phyloP scores from a whole-genome alignment of 1,284 basidiomycete species.

The Neonothopanus nambi region DNA sequence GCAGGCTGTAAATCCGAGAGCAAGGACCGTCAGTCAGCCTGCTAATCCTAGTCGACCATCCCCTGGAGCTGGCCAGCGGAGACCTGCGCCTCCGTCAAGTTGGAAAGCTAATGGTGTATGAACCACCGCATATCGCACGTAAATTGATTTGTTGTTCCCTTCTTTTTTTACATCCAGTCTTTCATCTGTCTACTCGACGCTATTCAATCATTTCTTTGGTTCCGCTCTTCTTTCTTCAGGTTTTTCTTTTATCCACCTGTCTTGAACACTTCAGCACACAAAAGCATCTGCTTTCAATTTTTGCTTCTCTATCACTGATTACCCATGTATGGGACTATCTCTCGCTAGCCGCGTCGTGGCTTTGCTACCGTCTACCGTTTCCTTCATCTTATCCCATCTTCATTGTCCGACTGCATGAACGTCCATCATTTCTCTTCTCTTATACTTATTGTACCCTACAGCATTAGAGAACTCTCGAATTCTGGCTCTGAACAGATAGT shows the following conservation, averaged over 20 bases:
- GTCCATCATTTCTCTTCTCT: no score
- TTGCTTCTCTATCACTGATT: no score
- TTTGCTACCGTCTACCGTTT: no score
- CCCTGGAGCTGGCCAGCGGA: conserved; percentile 19
- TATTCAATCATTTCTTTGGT: background rate
- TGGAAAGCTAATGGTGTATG: conserved; percentile 42
- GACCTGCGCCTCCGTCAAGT: conserved; percentile 57
- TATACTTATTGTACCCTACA: no score
- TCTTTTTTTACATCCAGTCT: background rate
- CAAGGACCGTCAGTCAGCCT: conserved; percentile 59
- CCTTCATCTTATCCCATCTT: no score
- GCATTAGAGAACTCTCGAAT: no score
- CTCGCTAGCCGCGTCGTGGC: no score
- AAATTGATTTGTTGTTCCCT: background rate
- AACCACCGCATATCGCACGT: background rate
- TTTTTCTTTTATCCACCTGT: background rate
- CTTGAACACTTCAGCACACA: no score
- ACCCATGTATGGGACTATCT: no score
- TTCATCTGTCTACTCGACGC: background rate
- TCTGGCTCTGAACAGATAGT: no score
- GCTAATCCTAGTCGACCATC: conserved; percentile 34
- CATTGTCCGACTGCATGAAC: no score
- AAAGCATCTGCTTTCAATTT: no score
- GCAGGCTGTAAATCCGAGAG: conserved; percentile 33
- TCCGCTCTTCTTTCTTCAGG: background rate